Base-by-base conservation (phyloP, 2,329 filamentous ascomycete genomes). In the Sordariomycetes sp. region DNA sequence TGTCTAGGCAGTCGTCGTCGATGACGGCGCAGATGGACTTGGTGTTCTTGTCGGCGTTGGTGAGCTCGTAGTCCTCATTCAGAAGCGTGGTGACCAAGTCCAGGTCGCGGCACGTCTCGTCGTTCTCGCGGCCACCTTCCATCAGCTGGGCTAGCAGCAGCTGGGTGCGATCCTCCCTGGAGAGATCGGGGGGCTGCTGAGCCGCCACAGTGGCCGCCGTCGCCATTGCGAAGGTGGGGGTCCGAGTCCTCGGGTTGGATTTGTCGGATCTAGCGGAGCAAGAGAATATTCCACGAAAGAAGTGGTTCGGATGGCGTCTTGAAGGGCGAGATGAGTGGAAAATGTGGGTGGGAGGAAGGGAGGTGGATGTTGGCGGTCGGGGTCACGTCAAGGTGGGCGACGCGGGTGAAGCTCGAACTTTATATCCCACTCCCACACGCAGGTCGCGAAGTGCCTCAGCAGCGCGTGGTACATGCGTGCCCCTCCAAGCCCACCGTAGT, bases 101-200 rank as follows among this genome's bases (percentile, higher is more conserved):
- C 53, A 87, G 73, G 60, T 83, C 79, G 60, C 72, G 72, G 64
- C 81, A 85, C 14, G 82, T 87, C 63, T 89, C 85, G 59, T 85
- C 82, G 67, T 89, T 89, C 65, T 96, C 90, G 65, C 92, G 84
- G 57, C 90, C 91, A 52, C 90, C 90, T 69, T 95, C 90, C 86
- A 97, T 95, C 64, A 97, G 77, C 66, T 89, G 88, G 25, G 92
- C 92, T 63, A 97, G 83, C 64, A 93, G 85, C 59, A 96, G 82
- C 66, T 87, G 82, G 59, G 88, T 87, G 66, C 87, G 77, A 66
- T 89, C 86, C 64, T 80, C 73, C 73, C 65, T 70, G 71, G 43
- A 57, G 67, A 67, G 43, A 68, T 65, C 51, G 67, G 66, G 40
- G 62, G 64, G 43, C 68, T 60, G 61, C 63, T 68, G 67, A 16